Conservation (phyloP, 768 basidiomycete genomes). For the Naganishia kalamii region DNA sequence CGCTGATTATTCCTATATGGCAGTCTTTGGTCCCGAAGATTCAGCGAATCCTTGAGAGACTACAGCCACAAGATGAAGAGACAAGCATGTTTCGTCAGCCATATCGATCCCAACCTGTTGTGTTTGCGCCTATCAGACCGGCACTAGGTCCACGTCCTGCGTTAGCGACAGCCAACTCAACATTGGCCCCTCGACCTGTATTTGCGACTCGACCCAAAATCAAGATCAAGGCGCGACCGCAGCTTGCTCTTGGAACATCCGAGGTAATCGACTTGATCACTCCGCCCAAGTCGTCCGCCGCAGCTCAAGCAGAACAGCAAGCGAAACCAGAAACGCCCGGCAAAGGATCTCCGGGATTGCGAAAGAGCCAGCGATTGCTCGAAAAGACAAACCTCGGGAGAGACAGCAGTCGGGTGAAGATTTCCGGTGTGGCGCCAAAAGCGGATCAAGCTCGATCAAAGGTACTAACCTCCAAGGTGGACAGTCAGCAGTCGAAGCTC, state of each 20-base stretch:
- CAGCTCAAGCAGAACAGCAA: not conserved
- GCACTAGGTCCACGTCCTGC: too few relatives aligned
- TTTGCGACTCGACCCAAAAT: not conserved
- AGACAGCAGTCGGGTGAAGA: constrained; percentile 9
- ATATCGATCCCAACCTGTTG: not conserved
- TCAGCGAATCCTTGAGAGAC: constrained; percentile 1
- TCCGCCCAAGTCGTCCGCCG: not conserved
- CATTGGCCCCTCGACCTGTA: not conserved
- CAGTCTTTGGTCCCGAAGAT: not conserved
- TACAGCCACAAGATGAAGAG: not conserved
- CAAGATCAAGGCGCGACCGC: not conserved
- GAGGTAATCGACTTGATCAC: constrained; percentile 4
- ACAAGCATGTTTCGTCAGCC: not conserved
- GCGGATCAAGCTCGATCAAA: not conserved
- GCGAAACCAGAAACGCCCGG: not conserved
- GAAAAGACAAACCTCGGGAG: not conserved
- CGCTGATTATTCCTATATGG: too few relatives aligned
- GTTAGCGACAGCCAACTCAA: too few relatives aligned
- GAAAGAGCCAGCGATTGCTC: not conserved
- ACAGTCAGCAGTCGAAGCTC: not conserved
- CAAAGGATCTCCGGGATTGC: not conserved
- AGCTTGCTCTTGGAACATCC: not conserved
- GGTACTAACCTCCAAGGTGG: not conserved
- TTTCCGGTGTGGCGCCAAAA: not conserved
- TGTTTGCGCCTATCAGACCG: too few relatives aligned